phyloP scores from a whole-genome alignment of 2,329 filamentous ascomycete species.

The Neopestalotiopsis rosae region DNA sequence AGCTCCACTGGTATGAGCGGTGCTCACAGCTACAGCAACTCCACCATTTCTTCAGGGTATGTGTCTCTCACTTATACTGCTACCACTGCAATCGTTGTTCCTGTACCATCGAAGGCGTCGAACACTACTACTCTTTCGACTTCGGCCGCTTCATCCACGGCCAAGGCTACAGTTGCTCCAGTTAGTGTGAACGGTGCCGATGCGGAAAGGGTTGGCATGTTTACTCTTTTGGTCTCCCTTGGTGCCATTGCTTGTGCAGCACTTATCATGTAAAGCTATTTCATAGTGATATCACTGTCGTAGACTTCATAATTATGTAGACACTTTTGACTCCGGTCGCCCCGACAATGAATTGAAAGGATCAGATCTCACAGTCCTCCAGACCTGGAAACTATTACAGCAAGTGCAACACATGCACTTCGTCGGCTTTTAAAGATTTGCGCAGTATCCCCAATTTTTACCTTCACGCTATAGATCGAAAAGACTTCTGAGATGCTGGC shows the following conservation, averaged over 20 bases:
- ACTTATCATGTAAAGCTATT: background rate
- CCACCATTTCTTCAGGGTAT: background rate
- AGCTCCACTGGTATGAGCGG: background rate
- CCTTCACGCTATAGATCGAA: too few species aligned
- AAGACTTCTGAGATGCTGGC: too few species aligned
- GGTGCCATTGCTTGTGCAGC: background rate
- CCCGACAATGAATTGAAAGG: too few species aligned
- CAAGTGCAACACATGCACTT: too few species aligned
- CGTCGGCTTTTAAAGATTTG: too few species aligned
- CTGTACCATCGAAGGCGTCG: background rate
- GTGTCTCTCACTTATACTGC: background rate
- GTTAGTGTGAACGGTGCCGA: slow-evolving; percentile 2
- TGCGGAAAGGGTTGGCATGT: background rate
- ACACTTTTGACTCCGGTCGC: too few species aligned
- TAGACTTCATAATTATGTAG: too few species aligned
- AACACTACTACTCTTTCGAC: background rate
- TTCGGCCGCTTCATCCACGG: background rate
- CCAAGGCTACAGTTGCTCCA: background rate
- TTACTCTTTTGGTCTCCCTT: background rate
- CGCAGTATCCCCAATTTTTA: too few species aligned
- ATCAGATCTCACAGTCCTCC: too few species aligned
- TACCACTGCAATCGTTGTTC: slow-evolving; percentile 2
- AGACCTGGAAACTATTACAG: too few species aligned
- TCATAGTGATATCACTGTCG: too few species aligned
- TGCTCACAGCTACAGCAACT: background rate